phyloP scores from a whole-genome alignment of 495 filamentous ascomycete genomes.

The Aspergillus cavernicola region DNA sequence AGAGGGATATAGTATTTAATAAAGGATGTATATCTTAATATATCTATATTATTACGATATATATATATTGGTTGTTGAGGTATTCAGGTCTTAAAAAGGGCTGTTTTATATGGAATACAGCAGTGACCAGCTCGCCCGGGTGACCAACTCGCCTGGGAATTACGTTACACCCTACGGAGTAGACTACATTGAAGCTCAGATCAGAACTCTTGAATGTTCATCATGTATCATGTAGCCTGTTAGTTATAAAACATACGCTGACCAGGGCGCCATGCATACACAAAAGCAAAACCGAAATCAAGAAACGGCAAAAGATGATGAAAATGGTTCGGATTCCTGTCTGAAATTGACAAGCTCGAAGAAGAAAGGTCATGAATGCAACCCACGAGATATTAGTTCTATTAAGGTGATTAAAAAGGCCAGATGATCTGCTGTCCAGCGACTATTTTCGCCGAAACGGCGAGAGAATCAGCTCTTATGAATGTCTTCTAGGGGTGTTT shows the following conservation, averaged over 20 bases:
- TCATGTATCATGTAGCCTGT: conserved; percentile 13
- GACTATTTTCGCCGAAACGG: conserved; percentile 4
- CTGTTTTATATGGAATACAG: no score
- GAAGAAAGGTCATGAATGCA: conserved; percentile 20
- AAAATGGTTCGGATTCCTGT: conserved; percentile 18
- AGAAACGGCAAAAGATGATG: conserved; percentile 9
- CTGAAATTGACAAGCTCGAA: conserved; percentile 19
- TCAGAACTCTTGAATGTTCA: conserved; percentile 6
- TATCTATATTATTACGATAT: no score
- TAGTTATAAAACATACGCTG: conserved; percentile 15
- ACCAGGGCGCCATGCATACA: conserved; percentile 22
- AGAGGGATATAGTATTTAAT: no score
- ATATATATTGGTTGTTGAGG: no score
- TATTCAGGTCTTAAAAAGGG: no score
- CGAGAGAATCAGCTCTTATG: background rate
- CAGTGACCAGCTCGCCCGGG: no score
- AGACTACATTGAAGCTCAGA: no score
- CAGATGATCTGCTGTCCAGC: background rate
- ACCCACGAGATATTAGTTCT: background rate
- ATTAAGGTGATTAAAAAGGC: background rate
- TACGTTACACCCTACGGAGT: no score
- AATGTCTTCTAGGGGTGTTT: background rate
- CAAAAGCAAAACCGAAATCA: conserved; percentile 7
- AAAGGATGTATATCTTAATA: no score
- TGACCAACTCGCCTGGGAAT: no score